Evolutionary conservation across 305 asterid species (phyloP).

Genomic region (Ajuga reptans): DNA sequence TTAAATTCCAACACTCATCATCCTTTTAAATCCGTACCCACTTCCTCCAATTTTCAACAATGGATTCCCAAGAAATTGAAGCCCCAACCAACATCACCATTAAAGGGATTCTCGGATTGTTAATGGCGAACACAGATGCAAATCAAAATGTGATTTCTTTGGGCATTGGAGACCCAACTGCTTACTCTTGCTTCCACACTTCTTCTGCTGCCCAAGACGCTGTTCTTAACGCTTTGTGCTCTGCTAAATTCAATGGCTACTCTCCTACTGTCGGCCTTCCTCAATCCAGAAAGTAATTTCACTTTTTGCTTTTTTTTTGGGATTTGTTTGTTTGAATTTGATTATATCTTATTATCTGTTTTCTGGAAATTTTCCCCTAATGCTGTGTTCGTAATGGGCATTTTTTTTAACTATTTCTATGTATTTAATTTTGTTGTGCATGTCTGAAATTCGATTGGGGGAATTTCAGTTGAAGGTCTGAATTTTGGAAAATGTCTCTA

Average conservation of each 20-base stretch:
- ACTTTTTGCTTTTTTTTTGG: neutral
- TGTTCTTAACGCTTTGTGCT: constrained; percentile 42
- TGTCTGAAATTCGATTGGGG: too few species aligned
- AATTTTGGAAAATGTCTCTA: too few species aligned
- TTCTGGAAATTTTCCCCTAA: too few species aligned
- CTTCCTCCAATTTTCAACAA: too few species aligned
- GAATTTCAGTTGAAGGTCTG: too few species aligned
- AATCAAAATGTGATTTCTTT: constrained; percentile 41
- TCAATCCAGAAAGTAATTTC: constrained; percentile 53
- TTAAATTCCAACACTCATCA: neutral
- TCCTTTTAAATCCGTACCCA: constrained; percentile 16
- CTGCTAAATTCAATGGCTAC: constrained; percentile 63
- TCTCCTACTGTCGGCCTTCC: constrained; percentile 70
- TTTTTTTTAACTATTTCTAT: too few species aligned
- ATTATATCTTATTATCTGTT: neutral
- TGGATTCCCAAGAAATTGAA: constrained; percentile 21
- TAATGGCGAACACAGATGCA: constrained; percentile 32
- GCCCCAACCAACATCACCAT: constrained; percentile 43
- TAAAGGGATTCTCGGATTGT: constrained; percentile 52
- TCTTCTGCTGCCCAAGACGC: constrained; percentile 48
- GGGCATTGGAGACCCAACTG: constrained; percentile 74
- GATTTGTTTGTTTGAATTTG: neutral
- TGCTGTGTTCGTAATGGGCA: too few species aligned
- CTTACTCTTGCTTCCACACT: constrained; percentile 48
- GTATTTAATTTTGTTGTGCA: too few species aligned